Base-by-base conservation (phyloP, 805 yeast species). In the Kodamaea hsintzibuensis region DNA sequence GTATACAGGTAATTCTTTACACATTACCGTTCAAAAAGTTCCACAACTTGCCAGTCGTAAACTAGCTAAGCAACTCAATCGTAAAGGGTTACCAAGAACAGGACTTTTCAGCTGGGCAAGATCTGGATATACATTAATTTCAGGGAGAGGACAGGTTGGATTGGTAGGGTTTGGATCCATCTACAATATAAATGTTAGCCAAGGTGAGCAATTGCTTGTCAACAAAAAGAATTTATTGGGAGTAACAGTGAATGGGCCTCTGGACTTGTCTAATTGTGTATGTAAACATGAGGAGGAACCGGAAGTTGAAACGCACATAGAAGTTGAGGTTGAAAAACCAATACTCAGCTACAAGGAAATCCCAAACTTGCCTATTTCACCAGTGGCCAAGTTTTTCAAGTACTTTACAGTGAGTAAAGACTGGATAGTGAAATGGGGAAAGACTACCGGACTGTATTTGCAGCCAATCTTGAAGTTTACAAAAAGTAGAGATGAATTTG, bases 81-180 rank as follows among this genome's bases (percentile, higher is more conserved):
- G 65, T 7, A 52, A 71, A 1, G 53, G 59, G 3, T 62, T 62
- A 9, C 59, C 73, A 4, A 52, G 62, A 3, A 79, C 83, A 1
- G 84, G 85, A 0, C 62, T 82, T 16, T 62, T 59, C 55, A 58
- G 60, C 17, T 71, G 73, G 68, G 55, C 57, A 35, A 66, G 65
- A 33, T 50, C 68, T 10, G 84, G 84, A 0, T 84, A 77, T 60
- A 69, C 77, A 0, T 67, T 81, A 38, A 57, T 83, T 5, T 75
- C 80, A 22, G 89, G 89, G 1, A 72, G 89, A 55, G 89, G 89
- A 0, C 78, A 74, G 49, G 74, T 74, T 1, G 83, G 84, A 1
- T 57, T 85, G 13, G 79, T 75, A 13, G 88, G 87, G 1, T 69
- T 72, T 19, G 88, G 89, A 0, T 73, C 81, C 10, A 65, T 84